A percentile compares a stretch with the other conserved stretches of the same genome.
Conservation (phyloP, 2,329 filamentous ascomycete genomes). For the Aspergillus sp. region DNA sequence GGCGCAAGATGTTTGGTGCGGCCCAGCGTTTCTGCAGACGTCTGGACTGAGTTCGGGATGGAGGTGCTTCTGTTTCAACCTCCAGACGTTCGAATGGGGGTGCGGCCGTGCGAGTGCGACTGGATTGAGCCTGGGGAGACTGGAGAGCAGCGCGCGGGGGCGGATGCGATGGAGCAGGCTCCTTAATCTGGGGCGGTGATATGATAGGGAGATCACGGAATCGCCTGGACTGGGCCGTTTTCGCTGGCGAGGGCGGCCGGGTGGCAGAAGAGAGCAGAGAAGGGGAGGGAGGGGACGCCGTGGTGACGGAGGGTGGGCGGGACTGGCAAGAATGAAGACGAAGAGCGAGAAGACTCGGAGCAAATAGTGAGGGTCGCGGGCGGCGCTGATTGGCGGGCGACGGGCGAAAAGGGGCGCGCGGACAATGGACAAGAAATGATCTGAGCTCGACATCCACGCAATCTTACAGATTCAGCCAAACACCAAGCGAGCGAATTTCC, state of each 20-base stretch:
- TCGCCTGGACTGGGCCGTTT: constrained; percentile 27
- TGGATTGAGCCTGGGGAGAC: constrained; percentile 9
- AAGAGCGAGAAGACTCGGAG: constrained; percentile 6
- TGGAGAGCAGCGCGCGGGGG: constrained; percentile 15
- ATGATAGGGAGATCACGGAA: constrained; percentile 22
- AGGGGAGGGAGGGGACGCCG: constrained; percentile 14
- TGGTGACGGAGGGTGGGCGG: constrained; percentile 9
- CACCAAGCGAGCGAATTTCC: neutral
- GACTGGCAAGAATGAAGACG: constrained; percentile 5
- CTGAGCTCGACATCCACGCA: constrained; percentile 23
- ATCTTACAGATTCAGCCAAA: neutral
- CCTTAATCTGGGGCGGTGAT: constrained; percentile 43
- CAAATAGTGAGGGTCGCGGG: constrained; percentile 2
- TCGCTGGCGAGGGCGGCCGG: constrained; percentile 18
- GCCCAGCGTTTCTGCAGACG: constrained; percentile 17
- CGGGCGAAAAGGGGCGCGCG: constrained; percentile 24
- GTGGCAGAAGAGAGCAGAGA: constrained; percentile 3
- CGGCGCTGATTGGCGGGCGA: constrained; percentile 24
- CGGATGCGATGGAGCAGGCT: constrained; percentile 14
- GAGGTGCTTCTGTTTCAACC: constrained; percentile 6
- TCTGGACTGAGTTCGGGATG: constrained; percentile 8
- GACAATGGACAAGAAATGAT: constrained; percentile 17
- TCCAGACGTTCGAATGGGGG: constrained; percentile 14
- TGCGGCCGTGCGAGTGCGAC: neutral
- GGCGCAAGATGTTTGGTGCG: constrained; percentile 26